Evolutionary conservation across 148 eudicot species (phyloP), one percentile per base, ranked within the genome.

Genomic region (Rhododendron mucronatum): DNA sequence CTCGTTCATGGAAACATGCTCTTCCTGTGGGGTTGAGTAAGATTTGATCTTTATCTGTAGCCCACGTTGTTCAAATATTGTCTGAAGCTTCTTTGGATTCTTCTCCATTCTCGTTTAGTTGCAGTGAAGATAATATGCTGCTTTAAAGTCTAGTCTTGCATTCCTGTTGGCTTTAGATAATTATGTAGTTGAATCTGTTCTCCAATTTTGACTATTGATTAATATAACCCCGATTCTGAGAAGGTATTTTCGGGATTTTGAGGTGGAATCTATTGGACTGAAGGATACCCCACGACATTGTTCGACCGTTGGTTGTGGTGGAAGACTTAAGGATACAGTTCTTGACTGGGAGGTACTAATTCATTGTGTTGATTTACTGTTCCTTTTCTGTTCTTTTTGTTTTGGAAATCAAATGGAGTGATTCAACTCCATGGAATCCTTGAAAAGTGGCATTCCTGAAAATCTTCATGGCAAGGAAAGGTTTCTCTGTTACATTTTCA

Each of bases 291-390:
- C 96, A 28, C 90, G 99, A 35, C 92, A 92, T 81, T 97, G 99
- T 87, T 93, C 94, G 74, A 88, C 85, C 80, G 86, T 86, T 81
- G 89, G 82, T 41, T 97, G 99, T 89, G 90, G 93, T 33, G 88
- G 93, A 80, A 93, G 92, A 91, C 91, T 97, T 79, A 93, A 88
- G 88, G 99, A 97, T 88, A 91, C 98, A 48, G 99, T 97, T 89
- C 95, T 97, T 86, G 99, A 97, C 86, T 97, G 98, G 98, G 98
- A 97, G 99, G 99, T 97, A 95, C 35, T 71, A 84, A 7, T 53
- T 87, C 61, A 83, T 71, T 84, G 63, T 83, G 63, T 47, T 71
- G 20, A n/a, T 26, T 11, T 5, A 67, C 15, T 67, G 35, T 3
- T 67, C 74, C 74, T 67, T 67, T 67, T 28, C 35, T 67, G 74